Evolutionary conservation across 1,284 basidiomycete species (phyloP).

Genomic region (Gomphus sp.): DNA sequence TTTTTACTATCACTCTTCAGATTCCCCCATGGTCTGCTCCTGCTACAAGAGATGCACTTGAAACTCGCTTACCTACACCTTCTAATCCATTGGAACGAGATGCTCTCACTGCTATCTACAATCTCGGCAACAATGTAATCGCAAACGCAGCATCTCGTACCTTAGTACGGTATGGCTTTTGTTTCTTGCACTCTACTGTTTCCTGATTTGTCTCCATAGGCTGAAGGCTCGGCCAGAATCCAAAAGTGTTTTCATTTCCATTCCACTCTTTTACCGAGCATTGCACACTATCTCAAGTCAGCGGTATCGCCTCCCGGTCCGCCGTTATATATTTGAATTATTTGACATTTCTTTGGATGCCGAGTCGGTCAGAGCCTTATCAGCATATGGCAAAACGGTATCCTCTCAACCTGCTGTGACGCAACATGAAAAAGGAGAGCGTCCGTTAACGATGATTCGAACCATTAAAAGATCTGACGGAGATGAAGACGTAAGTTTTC

Average conservation of each 20-base stretch:
- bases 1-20: slow-evolving; percentile 27
- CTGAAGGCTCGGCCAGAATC: slow-evolving; percentile 77
- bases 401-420: slow-evolving; percentile 2
- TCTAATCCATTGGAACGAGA: slow-evolving; percentile 73
- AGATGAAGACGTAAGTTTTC: slow-evolving; percentile 4
- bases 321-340: slow-evolving; percentile 87
- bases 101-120: slow-evolving; percentile 84
- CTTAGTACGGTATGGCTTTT: slow-evolving; percentile 58
- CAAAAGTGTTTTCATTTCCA: slow-evolving; percentile 60
- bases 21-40: slow-evolving; percentile 69
- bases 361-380: slow-evolving; percentile 43
- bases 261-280: slow-evolving; percentile 74
- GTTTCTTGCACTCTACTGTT: not conserved
- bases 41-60: slow-evolving; percentile 32
- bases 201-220: slow-evolving; percentile 29
- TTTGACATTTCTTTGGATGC: slow-evolving; percentile 76
- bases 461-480: slow-evolving; percentile 5
- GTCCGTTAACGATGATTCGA: slow-evolving; percentile 11
- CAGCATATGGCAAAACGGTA: slow-evolving; percentile 38
- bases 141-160: slow-evolving; percentile 88
- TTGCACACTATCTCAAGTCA: slow-evolving; percentile 81
- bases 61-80: slow-evolving; percentile 51
- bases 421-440: slow-evolving; percentile 3
- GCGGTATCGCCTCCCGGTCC: slow-evolving; percentile 82
- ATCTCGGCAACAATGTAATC: slow-evolving; percentile 92